Conservation (phyloP, 371 early-diverging fungal genomes). For the Mucor racemosus region DNA sequence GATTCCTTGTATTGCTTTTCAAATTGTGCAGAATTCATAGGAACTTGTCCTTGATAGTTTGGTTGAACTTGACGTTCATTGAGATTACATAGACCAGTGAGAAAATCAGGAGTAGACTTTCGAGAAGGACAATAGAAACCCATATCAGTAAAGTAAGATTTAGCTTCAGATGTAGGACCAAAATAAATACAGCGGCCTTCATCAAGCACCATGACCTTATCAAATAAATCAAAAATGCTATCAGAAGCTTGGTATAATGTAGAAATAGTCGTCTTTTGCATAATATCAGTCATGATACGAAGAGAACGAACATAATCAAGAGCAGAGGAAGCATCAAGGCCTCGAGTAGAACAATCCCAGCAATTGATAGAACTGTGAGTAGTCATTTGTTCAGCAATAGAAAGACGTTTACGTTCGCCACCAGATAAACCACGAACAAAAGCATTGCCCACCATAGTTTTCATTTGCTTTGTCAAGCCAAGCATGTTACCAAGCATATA, state of each 20-base stretch:
- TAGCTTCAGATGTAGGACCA: conserved; percentile 67
- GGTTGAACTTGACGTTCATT: conserved; percentile 63
- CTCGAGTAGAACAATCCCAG: conserved; percentile 89
- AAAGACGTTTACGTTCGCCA: conserved; percentile 88
- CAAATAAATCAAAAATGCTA: conserved; percentile 76
- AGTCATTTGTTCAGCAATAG: conserved; percentile 63
- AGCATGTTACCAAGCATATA: conserved; percentile 70
- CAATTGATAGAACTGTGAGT: conserved; percentile 75
- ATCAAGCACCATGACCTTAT: conserved; percentile 74
- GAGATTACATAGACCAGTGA: conserved; percentile 71
- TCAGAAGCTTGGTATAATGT: conserved; percentile 70
- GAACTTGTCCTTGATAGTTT: conserved; percentile 53
- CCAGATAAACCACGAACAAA: conserved; percentile 83
- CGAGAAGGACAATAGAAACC: conserved; percentile 74
- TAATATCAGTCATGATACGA: conserved; percentile 66
- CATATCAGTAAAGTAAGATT: conserved; percentile 66
- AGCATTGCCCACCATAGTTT: conserved; percentile 86
- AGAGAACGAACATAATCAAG: conserved; percentile 76
- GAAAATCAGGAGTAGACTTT: conserved; percentile 77
- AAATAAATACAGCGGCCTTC: conserved; percentile 78
- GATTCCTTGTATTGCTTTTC: conserved; percentile 47
- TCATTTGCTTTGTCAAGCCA: conserved; percentile 73
- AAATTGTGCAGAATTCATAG: conserved; percentile 54
- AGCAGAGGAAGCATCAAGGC: conserved; percentile 91
- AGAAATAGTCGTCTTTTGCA: conserved; percentile 61